Conservation (phyloP, 2,329 filamentous ascomycete species). For the Nemania sp. region DNA sequence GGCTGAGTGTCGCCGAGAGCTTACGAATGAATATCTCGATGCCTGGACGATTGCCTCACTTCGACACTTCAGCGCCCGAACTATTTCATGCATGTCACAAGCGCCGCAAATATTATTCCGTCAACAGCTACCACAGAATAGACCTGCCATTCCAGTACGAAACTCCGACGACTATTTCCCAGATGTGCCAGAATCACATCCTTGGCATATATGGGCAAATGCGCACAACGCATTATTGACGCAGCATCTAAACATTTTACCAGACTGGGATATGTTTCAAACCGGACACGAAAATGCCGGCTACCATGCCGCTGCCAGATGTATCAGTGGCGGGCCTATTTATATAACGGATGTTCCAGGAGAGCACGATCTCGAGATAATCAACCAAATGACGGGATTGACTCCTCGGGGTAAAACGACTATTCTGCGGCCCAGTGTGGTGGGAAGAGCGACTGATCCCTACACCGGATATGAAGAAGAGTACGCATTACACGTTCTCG, state of each 20-base stretch:
- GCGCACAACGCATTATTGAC: constrained; percentile 85
- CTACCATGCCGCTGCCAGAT: constrained; percentile 89
- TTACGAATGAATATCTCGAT: constrained; percentile 79
- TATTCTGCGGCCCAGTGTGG: constrained; percentile 75
- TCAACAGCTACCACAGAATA: constrained; percentile 76
- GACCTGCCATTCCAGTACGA: constrained; percentile 72
- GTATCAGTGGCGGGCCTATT: constrained; percentile 86
- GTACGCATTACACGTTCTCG: constrained; percentile 5
- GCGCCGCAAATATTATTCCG: constrained; percentile 85
- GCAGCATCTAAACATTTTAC: constrained; percentile 81
- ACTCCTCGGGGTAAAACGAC: constrained; percentile 74
- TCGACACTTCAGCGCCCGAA: constrained; percentile 74
- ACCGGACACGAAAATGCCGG: constrained; percentile 68
- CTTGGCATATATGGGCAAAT: constrained; percentile 96
- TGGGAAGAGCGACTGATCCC: constrained; percentile 72
- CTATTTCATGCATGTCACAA: constrained; percentile 95
- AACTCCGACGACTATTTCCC: constrained; percentile 96
- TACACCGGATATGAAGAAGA: constrained; percentile 78
- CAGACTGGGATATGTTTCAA: constrained; percentile 79
- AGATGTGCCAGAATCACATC: constrained; percentile 74
- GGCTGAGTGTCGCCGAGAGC: constrained; percentile 68
- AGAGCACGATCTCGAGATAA: constrained; percentile 73
- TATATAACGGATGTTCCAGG: constrained; percentile 93
- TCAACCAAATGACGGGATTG: constrained; percentile 78
- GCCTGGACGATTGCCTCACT: constrained; percentile 81